These are phyloP conservation scores for Polyporus arcularius DNA, from an alignment of 768 basidiomycete genomes.

Conservation along the genomic window DNA sequence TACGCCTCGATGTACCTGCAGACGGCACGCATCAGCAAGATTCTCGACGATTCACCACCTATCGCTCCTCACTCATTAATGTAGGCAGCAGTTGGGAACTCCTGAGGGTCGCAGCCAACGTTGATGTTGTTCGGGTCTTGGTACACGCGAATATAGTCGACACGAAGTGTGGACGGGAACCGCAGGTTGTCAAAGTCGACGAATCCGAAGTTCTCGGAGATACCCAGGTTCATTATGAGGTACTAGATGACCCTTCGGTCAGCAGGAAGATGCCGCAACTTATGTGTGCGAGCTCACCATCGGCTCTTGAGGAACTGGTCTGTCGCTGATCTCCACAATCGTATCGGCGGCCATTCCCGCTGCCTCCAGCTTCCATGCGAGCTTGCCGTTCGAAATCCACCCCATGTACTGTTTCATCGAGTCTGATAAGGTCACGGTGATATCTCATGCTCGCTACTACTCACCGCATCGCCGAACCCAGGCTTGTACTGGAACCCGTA, in stretches of 20 bases:
- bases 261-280: background rate
- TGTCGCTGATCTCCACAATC: slow-evolving; percentile 58
- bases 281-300: slow-evolving; percentile 49
- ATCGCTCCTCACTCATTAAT: slow-evolving; percentile 59
- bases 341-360: slow-evolving; percentile 60
- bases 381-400: slow-evolving; percentile 67
- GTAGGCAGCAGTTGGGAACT: slow-evolving; percentile 75
- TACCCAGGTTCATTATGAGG: slow-evolving; percentile 58
- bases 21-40: background rate
- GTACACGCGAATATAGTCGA: slow-evolving; percentile 86
- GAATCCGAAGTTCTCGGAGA: slow-evolving; percentile 58
- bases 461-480: slow-evolving; percentile 58
- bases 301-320: slow-evolving; percentile 82
- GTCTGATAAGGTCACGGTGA: background rate
- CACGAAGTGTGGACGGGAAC: slow-evolving; percentile 60
- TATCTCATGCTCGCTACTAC: slow-evolving; percentile 25
- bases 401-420: slow-evolving; percentile 61
- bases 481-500: slow-evolving; percentile 86
- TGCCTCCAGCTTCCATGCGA: slow-evolving; percentile 71
- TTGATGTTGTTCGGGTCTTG: slow-evolving; percentile 51
- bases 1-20: slow-evolving; percentile 67
- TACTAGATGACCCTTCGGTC: slow-evolving; percentile 34
- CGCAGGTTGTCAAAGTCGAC: slow-evolving; percentile 54
- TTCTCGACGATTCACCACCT: background rate
- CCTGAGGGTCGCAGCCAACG: slow-evolving; percentile 67